Evolutionary conservation across 2,329 filamentous ascomycete genomes (phyloP).

Genomic region (Aureobasidium vineae): DNA sequence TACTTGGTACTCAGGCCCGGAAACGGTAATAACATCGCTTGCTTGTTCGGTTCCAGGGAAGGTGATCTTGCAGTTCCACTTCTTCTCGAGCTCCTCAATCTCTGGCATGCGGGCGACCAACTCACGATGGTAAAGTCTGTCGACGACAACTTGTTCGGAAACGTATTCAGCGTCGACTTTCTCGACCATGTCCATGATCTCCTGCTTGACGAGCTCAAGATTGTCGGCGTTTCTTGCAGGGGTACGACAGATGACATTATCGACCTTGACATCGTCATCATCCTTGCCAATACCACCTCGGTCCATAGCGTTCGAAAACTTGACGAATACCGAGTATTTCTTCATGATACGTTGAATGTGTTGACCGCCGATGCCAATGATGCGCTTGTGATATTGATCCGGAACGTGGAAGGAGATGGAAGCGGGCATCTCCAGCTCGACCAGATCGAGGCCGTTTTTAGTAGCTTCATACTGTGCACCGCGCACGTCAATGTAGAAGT

Average conservation of each 20-base stretch:
- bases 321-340: constrained; percentile 99
- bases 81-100: constrained; percentile 94
- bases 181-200: constrained; percentile 99
- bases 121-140: constrained; percentile 92
- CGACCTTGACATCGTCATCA: constrained; percentile 96
- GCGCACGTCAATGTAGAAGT: constrained; percentile 99
- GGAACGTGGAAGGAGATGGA: constrained; percentile 99
- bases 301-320: constrained; percentile 99
- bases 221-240: constrained; percentile 96
- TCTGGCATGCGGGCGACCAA: constrained; percentile 83
- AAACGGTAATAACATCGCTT: constrained; percentile 93
- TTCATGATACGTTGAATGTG: constrained; percentile 99
- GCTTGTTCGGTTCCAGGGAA: constrained; percentile 98
- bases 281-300: constrained; percentile 89
- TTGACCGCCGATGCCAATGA: constrained; percentile 96
- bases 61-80: constrained; percentile 99
- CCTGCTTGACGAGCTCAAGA: constrained; percentile 93
- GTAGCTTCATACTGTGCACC: constrained; percentile 89
- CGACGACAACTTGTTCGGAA: constrained; percentile 87
- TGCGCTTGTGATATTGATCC: constrained; percentile 98
- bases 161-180: constrained; percentile 97
- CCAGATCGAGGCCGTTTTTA: constrained; percentile 85
- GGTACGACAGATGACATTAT: constrained; percentile 98
- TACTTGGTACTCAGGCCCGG: constrained; percentile 96
- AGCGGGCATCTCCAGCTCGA: constrained; percentile 98